phyloP scores from a whole-genome alignment of 768 basidiomycete genomes.

The Suillus clintonianus region DNA sequence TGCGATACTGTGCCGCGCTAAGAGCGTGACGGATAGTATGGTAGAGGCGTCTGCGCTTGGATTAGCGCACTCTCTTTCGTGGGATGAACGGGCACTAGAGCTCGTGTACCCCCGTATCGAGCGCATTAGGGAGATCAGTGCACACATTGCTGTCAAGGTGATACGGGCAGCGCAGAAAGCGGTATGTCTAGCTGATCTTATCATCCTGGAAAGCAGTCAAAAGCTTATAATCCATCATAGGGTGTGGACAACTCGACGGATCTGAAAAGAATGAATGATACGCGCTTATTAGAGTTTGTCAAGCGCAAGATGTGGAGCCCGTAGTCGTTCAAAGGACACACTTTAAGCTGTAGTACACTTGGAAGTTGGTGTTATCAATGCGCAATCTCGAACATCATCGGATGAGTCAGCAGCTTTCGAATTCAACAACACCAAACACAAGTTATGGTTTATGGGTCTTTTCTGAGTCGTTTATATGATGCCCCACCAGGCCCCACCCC shows the following conservation, averaged over 20 bases:
- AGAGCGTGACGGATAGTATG: constrained; percentile 80
- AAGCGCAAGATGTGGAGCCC: constrained; percentile 77
- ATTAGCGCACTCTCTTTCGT: constrained; percentile 70
- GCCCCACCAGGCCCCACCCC: too few species aligned
- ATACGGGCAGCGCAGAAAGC: constrained; percentile 81
- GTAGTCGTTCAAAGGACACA: not conserved
- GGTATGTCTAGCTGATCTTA: constrained; percentile 38
- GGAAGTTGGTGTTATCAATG: not conserved
- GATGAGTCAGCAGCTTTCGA: not conserved
- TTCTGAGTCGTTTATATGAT: too few species aligned
- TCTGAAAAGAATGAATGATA: constrained; percentile 59
- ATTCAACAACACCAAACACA: not conserved
- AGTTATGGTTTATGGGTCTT: not conserved
- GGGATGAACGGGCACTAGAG: constrained; percentile 63
- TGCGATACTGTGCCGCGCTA: constrained; percentile 68
- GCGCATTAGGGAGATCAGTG: constrained; percentile 85
- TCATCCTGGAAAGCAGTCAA: constrained; percentile 16
- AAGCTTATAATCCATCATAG: constrained; percentile 29
- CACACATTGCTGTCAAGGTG: constrained; percentile 69
- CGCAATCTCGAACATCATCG: not conserved
- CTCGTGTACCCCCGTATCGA: constrained; percentile 84
- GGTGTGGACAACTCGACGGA: constrained; percentile 54
- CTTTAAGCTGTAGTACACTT: not conserved
- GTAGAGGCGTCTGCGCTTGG: constrained; percentile 86
- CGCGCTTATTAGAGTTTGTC: constrained; percentile 54